A percentile compares a stretch with the other conserved stretches of the same genome.
Evolutionary conservation across 192 early-diverging fungal genomes (phyloP).

Genomic region (Chytriomyces sp.): DNA sequence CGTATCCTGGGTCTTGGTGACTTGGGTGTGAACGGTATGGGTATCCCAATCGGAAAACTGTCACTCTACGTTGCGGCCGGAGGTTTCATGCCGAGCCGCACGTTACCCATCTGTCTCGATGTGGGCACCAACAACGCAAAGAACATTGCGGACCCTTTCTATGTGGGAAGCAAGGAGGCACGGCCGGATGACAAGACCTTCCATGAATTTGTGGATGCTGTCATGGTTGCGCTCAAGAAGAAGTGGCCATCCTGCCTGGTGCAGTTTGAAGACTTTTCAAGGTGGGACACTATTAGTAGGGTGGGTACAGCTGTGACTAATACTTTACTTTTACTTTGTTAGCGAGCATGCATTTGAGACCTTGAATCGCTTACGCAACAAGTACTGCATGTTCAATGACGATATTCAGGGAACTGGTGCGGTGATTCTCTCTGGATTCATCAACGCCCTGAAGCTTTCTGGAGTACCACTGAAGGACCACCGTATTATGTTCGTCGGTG

Average conservation of each 20-base stretch:
- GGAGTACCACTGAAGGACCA: conserved; percentile 72
- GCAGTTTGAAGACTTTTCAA: conserved; percentile 97
- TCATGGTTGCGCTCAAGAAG: conserved; percentile 67
- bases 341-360: conserved; percentile 91
- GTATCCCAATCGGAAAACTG: conserved; percentile 94
- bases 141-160: conserved; percentile 83
- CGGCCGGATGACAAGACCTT: conserved; percentile 65
- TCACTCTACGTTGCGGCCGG: conserved; percentile 72
- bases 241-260: conserved; percentile 83
- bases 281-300: too few species aligned
- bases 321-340: too few species aligned
- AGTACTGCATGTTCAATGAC: conserved; percentile 91
- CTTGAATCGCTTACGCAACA: conserved; percentile 74
- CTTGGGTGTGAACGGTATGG: conserved; percentile 93
- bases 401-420: conserved; percentile 94
- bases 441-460: conserved; percentile 69
- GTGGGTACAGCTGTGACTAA: too few species aligned
- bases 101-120: conserved; percentile 90
- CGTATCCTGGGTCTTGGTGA: conserved; percentile 94
- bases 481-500: conserved; percentile 90
- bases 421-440: conserved; percentile 90
- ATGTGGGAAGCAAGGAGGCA: conserved; percentile 78
- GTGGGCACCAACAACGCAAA: conserved; percentile 87
- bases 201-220: conserved; percentile 80
- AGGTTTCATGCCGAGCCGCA: conserved; percentile 82